These are phyloP conservation scores for Scedosporium aurantiacum DNA, from an alignment of 2,329 filamentous ascomycete species.

Conservation along the genomic window DNA sequence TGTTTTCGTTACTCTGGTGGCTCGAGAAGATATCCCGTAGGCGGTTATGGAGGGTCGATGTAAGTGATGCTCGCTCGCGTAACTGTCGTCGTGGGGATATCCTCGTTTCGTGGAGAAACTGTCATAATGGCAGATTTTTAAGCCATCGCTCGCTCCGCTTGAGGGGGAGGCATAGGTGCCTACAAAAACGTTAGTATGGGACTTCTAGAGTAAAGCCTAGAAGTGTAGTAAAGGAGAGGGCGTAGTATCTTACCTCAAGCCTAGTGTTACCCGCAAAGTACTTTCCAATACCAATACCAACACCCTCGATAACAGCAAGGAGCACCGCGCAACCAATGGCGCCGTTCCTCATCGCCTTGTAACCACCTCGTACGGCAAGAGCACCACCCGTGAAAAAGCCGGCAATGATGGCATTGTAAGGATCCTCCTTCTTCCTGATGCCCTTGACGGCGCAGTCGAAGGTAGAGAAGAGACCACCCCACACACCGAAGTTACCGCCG, in stretches of 20 bases:
- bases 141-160: conserved; percentile 20
- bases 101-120: background rate
- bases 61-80: background rate
- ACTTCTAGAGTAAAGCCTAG: no score
- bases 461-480: conserved; percentile 91
- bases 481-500: conserved; percentile 95
- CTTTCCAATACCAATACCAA: conserved; percentile 89
- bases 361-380: conserved; percentile 81
- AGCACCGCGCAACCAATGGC: conserved; percentile 94
- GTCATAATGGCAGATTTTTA: conserved; percentile 11
- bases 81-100: no score
- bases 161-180: conserved; percentile 20
- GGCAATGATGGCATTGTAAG: conserved; percentile 94
- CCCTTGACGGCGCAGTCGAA: conserved; percentile 97
- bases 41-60: background rate
- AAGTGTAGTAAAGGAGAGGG: background rate
- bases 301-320: conserved; percentile 91
- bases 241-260: conserved; percentile 51
- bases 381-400: conserved; percentile 94
- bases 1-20: background rate
- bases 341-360: conserved; percentile 84
- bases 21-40: background rate
- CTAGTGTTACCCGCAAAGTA: conserved; percentile 87
- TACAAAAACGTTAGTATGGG: conserved; percentile 5
- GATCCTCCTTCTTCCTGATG: conserved; percentile 89